A percentile compares a stretch with the other conserved stretches of the same genome.
Evolutionary conservation across 164 flowering plant species (phyloP).

Genomic region (Kalanchoe fedtschenkoi): DNA sequence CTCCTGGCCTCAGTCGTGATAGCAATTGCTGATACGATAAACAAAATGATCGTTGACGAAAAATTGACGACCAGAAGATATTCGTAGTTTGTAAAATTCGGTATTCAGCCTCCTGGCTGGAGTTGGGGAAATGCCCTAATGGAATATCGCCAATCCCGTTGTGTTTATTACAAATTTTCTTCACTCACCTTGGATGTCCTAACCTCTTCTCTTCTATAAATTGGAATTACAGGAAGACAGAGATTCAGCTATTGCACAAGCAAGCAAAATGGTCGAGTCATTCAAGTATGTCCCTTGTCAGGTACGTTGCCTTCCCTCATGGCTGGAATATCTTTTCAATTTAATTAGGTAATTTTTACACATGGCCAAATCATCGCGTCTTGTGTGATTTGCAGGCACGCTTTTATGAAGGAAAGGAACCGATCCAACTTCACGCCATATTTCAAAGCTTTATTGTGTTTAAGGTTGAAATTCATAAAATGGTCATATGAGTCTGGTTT

Average conservation of each 20-base stretch:
- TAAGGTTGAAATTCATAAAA: constrained; percentile 32
- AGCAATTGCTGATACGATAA: neutral
- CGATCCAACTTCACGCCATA: constrained; percentile 44
- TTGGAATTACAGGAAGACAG: constrained; percentile 66
- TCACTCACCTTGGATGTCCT: neutral
- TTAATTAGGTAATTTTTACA: neutral
- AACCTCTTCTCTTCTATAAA: neutral
- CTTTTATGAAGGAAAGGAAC: constrained; percentile 47
- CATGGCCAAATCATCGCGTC: neutral
- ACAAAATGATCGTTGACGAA: neutral
- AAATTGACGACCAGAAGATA: neutral
- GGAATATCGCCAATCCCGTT: neutral
- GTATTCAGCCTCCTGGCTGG: no score
- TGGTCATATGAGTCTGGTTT: neutral
- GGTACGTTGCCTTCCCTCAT: constrained; percentile 27
- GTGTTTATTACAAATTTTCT: no score
- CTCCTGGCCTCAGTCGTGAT: no score
- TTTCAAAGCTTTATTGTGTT: constrained; percentile 44
- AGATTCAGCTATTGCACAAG: constrained; percentile 56
- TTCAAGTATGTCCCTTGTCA: constrained; percentile 64
- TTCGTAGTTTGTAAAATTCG: neutral
- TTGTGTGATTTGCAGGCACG: constrained; percentile 37
- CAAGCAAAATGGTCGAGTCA: constrained; percentile 83
- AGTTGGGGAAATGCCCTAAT: neutral
- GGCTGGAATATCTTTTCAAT: neutral